phyloP scores from a whole-genome alignment of 345 rosid genomes.

The Lepidium aucheri region DNA sequence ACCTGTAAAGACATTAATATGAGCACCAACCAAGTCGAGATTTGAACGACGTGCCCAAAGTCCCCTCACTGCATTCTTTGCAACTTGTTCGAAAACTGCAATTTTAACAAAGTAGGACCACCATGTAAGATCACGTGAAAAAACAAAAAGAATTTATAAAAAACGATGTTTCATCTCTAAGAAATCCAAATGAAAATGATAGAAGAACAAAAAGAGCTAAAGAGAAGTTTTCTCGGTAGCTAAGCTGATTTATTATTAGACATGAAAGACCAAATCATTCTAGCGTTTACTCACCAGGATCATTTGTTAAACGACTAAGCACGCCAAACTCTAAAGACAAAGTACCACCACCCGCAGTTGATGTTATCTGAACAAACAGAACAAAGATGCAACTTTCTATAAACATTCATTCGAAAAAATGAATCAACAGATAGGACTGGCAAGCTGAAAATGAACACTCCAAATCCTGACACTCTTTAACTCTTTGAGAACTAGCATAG shows the following conservation, averaged over 20 bases:
- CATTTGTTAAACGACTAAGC: constrained; percentile 87
- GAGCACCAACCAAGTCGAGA: constrained; percentile 93
- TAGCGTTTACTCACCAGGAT: constrained; percentile 63
- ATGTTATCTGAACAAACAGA: constrained; percentile 65
- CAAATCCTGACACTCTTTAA: background rate
- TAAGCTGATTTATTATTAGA: background rate
- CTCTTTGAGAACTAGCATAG: background rate
- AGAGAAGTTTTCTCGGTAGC: background rate
- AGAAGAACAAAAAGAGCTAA: background rate
- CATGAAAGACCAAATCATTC: background rate
- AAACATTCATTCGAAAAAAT: background rate
- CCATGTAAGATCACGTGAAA: background rate
- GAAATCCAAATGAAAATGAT: background rate
- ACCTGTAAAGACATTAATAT: constrained; percentile 97
- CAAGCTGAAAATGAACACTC: background rate
- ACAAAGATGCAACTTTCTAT: constrained; percentile 11
- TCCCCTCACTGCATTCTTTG: constrained; percentile 86
- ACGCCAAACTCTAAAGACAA: constrained; percentile 92
- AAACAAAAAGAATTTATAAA: background rate
- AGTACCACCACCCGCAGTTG: constrained; percentile 99
- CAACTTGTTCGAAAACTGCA: constrained; percentile 91
- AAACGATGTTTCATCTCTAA: background rate
- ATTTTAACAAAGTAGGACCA: constrained; percentile 7
- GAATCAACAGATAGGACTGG: background rate
- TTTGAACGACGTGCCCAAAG: constrained; percentile 95